phyloP scores from a whole-genome alignment of 1,284 basidiomycete genomes.

The Microbotryomycetes sp. region DNA sequence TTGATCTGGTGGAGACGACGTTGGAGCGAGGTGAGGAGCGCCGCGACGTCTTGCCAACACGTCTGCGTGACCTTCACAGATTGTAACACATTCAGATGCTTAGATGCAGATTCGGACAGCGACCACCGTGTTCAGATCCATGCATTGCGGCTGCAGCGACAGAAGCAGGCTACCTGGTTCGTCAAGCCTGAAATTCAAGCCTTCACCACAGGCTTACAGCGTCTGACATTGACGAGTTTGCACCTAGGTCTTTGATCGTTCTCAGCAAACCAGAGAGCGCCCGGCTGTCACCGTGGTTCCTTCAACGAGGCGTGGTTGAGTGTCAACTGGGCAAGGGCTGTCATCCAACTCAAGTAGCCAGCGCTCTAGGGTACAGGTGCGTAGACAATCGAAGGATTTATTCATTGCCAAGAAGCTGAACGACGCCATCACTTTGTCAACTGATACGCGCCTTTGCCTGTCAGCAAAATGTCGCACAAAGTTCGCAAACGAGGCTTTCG shows the following conservation, averaged over 20 bases:
- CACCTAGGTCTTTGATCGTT: constrained; percentile 12
- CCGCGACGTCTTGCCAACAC: constrained; percentile 4
- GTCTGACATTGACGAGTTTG: not conserved
- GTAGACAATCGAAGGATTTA: not conserved
- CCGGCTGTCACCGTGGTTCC: constrained; percentile 10
- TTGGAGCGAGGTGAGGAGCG: constrained; percentile 1
- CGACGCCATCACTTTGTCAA: not conserved
- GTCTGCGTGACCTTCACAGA: not conserved
- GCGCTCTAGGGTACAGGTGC: constrained; percentile 20
- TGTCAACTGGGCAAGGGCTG: constrained; percentile 13
- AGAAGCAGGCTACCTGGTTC: constrained; percentile 10
- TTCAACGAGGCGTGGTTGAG: constrained; percentile 18
- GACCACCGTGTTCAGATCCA: not conserved
- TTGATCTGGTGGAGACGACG: too few species aligned
- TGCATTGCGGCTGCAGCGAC: not conserved
- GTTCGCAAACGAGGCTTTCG: constrained; percentile 7
- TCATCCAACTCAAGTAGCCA: constrained; percentile 7
- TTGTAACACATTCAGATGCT: not conserved
- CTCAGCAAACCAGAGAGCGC: constrained; percentile 16
- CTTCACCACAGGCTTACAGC: not conserved
- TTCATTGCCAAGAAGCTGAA: not conserved
- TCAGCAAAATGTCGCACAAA: not conserved
- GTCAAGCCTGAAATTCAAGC: not conserved
- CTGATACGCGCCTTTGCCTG: not conserved
- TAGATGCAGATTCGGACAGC: not conserved